Percentiles rank a stretch among this genome's conserved stretches.
Conservation (phyloP, 208 protist species). For the Jaenimonas drosophilae region DNA sequence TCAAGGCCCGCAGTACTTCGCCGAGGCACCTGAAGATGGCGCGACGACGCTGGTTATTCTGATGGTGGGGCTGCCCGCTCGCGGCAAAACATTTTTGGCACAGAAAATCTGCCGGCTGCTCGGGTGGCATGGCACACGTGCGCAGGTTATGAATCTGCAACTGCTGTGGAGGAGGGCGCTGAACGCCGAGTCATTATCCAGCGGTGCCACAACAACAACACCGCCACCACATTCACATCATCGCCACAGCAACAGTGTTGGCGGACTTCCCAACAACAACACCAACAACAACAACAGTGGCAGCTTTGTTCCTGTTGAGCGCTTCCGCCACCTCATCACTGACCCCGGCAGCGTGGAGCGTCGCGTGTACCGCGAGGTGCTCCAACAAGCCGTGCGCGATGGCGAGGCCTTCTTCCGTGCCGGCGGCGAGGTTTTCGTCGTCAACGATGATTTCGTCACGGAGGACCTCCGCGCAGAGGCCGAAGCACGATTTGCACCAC, state of each 20-base stretch:
- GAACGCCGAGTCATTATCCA: background rate
- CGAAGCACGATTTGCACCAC: slow-evolving; percentile 39
- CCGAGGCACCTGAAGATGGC: slow-evolving; percentile 20
- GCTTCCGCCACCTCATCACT: slow-evolving; percentile 48
- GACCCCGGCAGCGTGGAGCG: slow-evolving; percentile 43
- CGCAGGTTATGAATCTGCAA: slow-evolving; percentile 74
- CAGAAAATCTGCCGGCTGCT: slow-evolving; percentile 84
- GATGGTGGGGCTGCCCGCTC: slow-evolving; percentile 86
- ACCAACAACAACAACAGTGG: too few relatives aligned
- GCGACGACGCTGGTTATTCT: slow-evolving; percentile 56
- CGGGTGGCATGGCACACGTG: slow-evolving; percentile 62
- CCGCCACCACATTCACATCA: too few relatives aligned
- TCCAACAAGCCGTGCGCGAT: slow-evolving; percentile 48
- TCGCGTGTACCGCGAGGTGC: slow-evolving; percentile 48
- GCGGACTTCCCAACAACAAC: too few relatives aligned
- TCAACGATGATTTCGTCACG: slow-evolving; percentile 83
- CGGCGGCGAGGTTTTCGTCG: slow-evolving; percentile 66
- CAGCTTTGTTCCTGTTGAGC: slow-evolving; percentile 30
- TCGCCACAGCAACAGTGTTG: too few relatives aligned
- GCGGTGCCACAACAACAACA: too few relatives aligned
- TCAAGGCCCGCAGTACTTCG: slow-evolving; percentile 74
- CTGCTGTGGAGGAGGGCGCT: slow-evolving; percentile 52
- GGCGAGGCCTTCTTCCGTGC: slow-evolving; percentile 48
- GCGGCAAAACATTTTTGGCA: slow-evolving; percentile 86
- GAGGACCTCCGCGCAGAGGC: slow-evolving; percentile 63